Conservation (phyloP, 768 basidiomycete species). For the Suillus hirtellus region DNA sequence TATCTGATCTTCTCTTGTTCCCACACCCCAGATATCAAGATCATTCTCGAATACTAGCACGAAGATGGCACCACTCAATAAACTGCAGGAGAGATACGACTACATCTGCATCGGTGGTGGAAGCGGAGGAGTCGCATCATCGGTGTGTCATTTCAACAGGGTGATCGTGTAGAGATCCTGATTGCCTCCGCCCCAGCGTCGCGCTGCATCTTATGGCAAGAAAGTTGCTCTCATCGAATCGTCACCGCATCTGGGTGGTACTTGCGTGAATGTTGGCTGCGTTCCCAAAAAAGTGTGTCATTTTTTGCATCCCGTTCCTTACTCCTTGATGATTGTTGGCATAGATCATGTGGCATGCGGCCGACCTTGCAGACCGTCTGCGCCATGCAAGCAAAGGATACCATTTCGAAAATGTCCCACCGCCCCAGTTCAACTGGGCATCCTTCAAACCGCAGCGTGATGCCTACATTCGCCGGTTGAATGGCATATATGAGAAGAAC, state of each 20-base stretch:
- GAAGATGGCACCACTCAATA: constrained; percentile 75
- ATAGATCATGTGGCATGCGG: constrained; percentile 98
- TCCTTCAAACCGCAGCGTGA: constrained; percentile 93
- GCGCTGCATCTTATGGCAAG: constrained; percentile 89
- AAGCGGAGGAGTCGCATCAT: constrained; percentile 87
- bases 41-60: constrained; percentile 38
- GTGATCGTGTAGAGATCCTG: constrained; percentile 15
- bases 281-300: constrained; percentile 88
- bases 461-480: constrained; percentile 88
- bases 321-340: constrained; percentile 9
- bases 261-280: constrained; percentile 98
- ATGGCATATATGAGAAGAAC: constrained; percentile 90
- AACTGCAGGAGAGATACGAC: constrained; percentile 75
- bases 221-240: constrained; percentile 90
- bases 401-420: constrained; percentile 60
- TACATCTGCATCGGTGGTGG: constrained; percentile 91
- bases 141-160: constrained; percentile 54
- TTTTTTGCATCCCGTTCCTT: background rate
- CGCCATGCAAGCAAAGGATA: constrained; percentile 73
- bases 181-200: constrained; percentile 53
- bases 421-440: constrained; percentile 82
- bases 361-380: constrained; percentile 85
- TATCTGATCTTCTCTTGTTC: constrained; percentile 4
- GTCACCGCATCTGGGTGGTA: constrained; percentile 79
- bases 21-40: constrained; percentile 44